A percentile compares a stretch with the other conserved stretches of the same genome.
Conservation (phyloP, 805 yeast species). For the Ogataea allantospora region DNA sequence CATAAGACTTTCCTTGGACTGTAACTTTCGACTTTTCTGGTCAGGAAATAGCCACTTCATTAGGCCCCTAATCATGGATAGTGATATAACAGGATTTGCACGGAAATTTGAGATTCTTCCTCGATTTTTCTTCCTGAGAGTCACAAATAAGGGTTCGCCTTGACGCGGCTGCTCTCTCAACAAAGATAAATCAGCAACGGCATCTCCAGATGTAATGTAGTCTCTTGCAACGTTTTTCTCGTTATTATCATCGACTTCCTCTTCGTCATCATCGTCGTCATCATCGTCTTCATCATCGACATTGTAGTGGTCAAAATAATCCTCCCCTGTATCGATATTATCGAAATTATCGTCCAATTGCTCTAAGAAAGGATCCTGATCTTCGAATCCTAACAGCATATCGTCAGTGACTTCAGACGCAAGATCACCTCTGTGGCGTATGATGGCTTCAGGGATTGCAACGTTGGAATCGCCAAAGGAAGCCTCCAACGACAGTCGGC, state of each 20-base stretch:
- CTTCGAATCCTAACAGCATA: slow-evolving; percentile 5
- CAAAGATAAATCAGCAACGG: slow-evolving; percentile 21
- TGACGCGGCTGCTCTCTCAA: slow-evolving; percentile 5
- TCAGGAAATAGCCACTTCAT: slow-evolving; percentile 20
- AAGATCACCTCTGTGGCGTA: slow-evolving; percentile 30
- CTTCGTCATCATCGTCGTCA: slow-evolving; percentile 14
- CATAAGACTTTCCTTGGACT: slow-evolving; percentile 24
- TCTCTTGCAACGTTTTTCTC: background rate
- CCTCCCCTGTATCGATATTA: slow-evolving; percentile 4
- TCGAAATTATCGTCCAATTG: slow-evolving; percentile 7
- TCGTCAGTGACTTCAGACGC: slow-evolving; percentile 22
- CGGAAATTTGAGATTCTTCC: slow-evolving; percentile 2
- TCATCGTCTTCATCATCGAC: slow-evolving; percentile 17
- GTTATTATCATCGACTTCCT: slow-evolving; percentile 2
- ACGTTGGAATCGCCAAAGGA: slow-evolving; percentile 31
- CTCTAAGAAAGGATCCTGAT: slow-evolving; percentile 8
- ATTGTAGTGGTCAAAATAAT: slow-evolving; percentile 2
- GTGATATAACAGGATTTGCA: slow-evolving; percentile 11
- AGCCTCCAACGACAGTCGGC: slow-evolving; percentile 28
- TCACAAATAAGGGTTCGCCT: slow-evolving; percentile 17
- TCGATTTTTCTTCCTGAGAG: slow-evolving; percentile 15
- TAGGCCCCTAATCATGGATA: slow-evolving; percentile 16
- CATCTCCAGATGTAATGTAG: background rate
- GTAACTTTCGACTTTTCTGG: slow-evolving; percentile 15
- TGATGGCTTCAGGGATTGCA: slow-evolving; percentile 36